Evolutionary conservation across 2,329 filamentous ascomycete species (phyloP), one percentile per base, ranked within the genome.

Genomic region (Colletotrichum eleusines): DNA sequence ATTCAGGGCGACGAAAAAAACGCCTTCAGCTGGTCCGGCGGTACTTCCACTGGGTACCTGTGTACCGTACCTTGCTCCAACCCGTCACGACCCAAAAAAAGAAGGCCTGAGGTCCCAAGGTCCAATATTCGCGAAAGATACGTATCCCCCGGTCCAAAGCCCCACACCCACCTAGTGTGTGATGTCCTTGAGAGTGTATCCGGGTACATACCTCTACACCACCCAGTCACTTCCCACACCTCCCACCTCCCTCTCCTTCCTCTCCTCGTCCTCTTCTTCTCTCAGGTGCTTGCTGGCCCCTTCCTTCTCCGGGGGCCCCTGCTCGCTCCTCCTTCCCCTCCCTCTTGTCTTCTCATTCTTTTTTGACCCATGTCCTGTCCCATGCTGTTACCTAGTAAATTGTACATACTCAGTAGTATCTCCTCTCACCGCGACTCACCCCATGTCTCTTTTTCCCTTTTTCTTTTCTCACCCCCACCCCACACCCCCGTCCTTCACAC

Each of bases 341-440:
- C 48, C 46, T 69, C 51, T 69, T 69, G 51, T 65, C 53, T 55
- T 63, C 65, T 53, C 33, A 14, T 54, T 53, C 50, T 53, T n/a
- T 50, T 53, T 53, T 20, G 50, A 12, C 50, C 50, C 50, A 53
- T 53, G 50, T 33, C 50, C 16, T 33, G 26, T n/a, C 26, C 42
- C 61, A 66, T 69, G 65, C 65, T 69, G 35, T 40, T 63, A 5
- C 38, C 38, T 20, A 62, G 68, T 42, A 71, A 58, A 67, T 71
- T 57, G 20, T 44, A 44, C 42, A n/a, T 44, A 18, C 7, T 7
- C 8, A 5, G 6, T 20, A n/a, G 42, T 44, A 44, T 70, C 51
- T 68, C 59, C 69, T 69, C 72, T 44, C 42, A 69, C 72, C 64
- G 69, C 72, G 64, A 72, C 62, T 73, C 71, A 59, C 71, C 61